Evolutionary conservation across 2,329 filamentous ascomycete species (phyloP).

Genomic region (Stagonosporopsis cucurbitacearum): DNA sequence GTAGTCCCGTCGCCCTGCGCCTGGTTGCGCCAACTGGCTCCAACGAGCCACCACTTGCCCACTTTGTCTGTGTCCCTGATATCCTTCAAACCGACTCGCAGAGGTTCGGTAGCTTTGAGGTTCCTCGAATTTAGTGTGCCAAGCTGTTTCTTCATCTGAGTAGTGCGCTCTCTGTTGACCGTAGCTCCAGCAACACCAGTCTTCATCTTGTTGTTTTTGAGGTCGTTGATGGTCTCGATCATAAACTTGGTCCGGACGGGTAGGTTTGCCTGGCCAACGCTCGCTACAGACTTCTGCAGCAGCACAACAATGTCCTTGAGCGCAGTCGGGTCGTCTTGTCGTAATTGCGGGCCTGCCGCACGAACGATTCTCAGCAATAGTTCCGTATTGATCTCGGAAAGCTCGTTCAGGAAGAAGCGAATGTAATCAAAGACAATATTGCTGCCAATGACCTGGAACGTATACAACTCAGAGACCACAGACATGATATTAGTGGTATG

Average conservation of each 20-base stretch:
- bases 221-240: constrained; percentile 92
- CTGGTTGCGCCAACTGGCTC: constrained; percentile 78
- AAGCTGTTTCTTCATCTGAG: constrained; percentile 86
- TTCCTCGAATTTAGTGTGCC: constrained; percentile 74
- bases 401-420: constrained; percentile 72
- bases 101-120: constrained; percentile 77
- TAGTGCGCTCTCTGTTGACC: constrained; percentile 80
- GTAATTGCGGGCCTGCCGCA: constrained; percentile 77
- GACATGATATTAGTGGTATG: constrained; percentile 81
- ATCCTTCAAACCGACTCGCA: constrained; percentile 81
- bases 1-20: constrained; percentile 46
- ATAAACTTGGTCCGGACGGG: constrained; percentile 94
- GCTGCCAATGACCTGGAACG: constrained; percentile 84
- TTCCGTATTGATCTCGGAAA: constrained; percentile 88
- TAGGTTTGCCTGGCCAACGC: constrained; percentile 71
- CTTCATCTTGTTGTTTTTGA: constrained; percentile 93
- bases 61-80: constrained; percentile 83
- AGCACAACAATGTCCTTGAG: constrained; percentile 87
- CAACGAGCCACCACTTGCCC: constrained; percentile 98
- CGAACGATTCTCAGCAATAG: constrained; percentile 84
- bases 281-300: constrained; percentile 74
- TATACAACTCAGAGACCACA: constrained; percentile 86
- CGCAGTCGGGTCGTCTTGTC: constrained; percentile 85
- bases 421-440: constrained; percentile 91
- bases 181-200: constrained; percentile 72